Evolutionary conservation across 495 filamentous ascomycete species (phyloP), one percentile per base, ranked within the genome.

Genomic region (Apiosordaria backusii): DNA sequence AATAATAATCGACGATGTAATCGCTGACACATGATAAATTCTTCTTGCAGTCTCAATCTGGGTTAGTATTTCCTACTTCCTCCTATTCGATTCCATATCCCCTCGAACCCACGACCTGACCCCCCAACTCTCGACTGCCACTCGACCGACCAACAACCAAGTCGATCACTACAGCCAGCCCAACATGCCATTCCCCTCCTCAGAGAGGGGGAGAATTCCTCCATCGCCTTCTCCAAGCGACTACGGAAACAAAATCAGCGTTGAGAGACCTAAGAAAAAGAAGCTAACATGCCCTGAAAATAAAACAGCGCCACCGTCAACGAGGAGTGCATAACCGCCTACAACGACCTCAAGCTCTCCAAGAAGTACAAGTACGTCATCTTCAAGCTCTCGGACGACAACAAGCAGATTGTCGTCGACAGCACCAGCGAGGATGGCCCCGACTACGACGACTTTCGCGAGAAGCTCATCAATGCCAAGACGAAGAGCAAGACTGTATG

Each of bases 361-460:
- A 92, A 93, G 78, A 88, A 88, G 79, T 82, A 87, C 83, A 97
- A 96, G 83, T 99, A 87, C 83, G 89, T 99, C 82, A 90, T 99
- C 87, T 98, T 88, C 90, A 97, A 97, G 85, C 89, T 99, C 74
- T 86, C 90, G 69, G 92, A 96, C 80, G 87, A 97, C 86, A 90
- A 90, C 88, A 95, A 90, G 80, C 78, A 89, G 72, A 93, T 97
- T 75, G 90, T 90, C 55, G 86, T 97, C 72, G 91, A 96, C 70
- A 84, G 86, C 67, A 87, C 88, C 64, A 81, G 82, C 57, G 81
- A 84, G 25, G 77, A 83, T 55, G 65, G 62, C 70, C 75, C 75
- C 22, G 83, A 88, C 72, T 93, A 90, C 81, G 89, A 93, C 53
- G 79, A 75, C 65, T 96, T 97, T 86, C 90, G 90, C 70, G 79